phyloP scores from a whole-genome alignment of 2,329 filamentous ascomycete genomes.

The Microcera coccophila region DNA sequence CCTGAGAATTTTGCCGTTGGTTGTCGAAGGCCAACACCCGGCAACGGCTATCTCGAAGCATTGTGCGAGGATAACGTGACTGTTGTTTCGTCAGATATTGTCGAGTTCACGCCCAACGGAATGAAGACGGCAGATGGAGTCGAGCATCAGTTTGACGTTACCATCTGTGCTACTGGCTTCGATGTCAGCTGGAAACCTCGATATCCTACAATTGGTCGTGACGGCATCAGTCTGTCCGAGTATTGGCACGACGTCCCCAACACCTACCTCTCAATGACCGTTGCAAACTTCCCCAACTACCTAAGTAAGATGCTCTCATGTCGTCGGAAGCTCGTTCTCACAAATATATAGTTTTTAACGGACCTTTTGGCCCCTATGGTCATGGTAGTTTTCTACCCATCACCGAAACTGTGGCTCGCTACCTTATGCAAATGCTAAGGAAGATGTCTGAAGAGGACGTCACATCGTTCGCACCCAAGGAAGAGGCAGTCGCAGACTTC shows the following conservation, averaged over 20 bases:
- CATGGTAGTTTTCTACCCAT: conserved; percentile 25
- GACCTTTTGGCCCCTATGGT: conserved; percentile 24
- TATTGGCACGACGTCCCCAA: conserved; percentile 18
- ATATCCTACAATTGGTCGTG: conserved; percentile 20
- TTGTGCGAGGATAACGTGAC: conserved; percentile 24
- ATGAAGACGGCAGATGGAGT: conserved; percentile 26
- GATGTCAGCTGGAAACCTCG: conserved; percentile 21
- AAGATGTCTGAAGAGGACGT: conserved; percentile 27
- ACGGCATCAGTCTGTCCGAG: conserved; percentile 7
- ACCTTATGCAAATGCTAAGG: conserved; percentile 31
- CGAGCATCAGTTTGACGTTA: conserved; percentile 27
- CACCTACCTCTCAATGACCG: conserved; percentile 19
- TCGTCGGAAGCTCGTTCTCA: background rate
- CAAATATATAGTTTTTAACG: conserved; percentile 20
- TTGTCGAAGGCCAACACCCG: conserved; percentile 22
- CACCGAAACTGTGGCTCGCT: conserved; percentile 22
- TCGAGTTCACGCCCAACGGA: conserved; percentile 26
- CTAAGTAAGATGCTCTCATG: conserved; percentile 9
- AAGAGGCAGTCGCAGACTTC: conserved; percentile 28
- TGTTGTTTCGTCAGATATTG: conserved; percentile 20
- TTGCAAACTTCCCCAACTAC: conserved; percentile 26
- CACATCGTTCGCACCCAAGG: conserved; percentile 20
- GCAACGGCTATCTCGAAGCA: conserved; percentile 29
- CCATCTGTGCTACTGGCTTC: conserved; percentile 35
- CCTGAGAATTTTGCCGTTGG: conserved; percentile 28